Evolutionary conservation across 2,329 filamentous ascomycete genomes (phyloP), one percentile per base, ranked within the genome.

Genomic region (Pleomassaria siparia): DNA sequence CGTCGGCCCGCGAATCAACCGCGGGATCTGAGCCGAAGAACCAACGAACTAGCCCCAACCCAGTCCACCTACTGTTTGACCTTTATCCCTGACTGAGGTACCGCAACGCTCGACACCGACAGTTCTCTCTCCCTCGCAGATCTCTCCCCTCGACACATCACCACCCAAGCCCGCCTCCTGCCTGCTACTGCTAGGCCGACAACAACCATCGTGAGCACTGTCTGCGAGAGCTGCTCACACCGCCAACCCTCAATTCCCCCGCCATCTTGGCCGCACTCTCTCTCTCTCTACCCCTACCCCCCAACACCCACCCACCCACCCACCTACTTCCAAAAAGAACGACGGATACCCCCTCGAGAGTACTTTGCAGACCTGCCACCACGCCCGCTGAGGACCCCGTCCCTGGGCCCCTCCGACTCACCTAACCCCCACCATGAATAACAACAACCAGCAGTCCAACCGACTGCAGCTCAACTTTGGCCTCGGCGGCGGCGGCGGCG

Each of bases 391-490:
- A 47, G 40, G 37, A 49, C 24, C 41, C 49, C 43, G 21, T 36
- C 25, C 12, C 30, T 16, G 39, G 43, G 48, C 24, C 47, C 45
- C 33, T 50, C 43, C 26, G 9, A 21, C 15, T 32, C 13, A 28
- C 15, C n/a, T 18, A 40, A 39, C 49, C 43, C 47, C 50, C 64
- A 57, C 47, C 20, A 71, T 70, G 66, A 70, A 63, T 58, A 68
- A 66, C 54, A 59, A 69, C 43, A 67, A 70, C 60, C 65, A 64
- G 54, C 35, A 11, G 18, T 37, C 35, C 18, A 77, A 78, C 56
- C 74, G 76, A 50, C 72, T 78, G 53, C 76, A 79, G 55, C 73
- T 79, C 55, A 78, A 78, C 70, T 78, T 78, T 66, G 74, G 74
- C 69, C 76, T 76, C 63, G 61, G 64, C 42, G 59, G 58, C 63